Evolutionary conservation across 345 rosid species (phyloP).

Genomic region (Moricandia arvensis): DNA sequence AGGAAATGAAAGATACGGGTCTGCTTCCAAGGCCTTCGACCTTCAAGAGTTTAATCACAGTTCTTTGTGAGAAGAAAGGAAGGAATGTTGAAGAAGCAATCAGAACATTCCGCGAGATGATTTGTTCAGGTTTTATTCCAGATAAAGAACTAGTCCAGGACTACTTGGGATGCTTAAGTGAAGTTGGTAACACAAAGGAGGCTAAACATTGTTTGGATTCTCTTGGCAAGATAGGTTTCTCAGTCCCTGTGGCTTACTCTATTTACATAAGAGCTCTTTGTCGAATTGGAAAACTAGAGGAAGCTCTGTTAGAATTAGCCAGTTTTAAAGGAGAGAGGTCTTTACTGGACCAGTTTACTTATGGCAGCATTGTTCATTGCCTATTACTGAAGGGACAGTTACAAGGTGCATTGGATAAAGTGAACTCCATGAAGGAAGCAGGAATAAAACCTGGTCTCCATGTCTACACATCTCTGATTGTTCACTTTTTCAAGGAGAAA

Average conservation of each 20-base stretch:
- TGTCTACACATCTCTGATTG: conserved; percentile 68
- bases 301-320: conserved; percentile 52
- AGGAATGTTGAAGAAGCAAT: conserved; percentile 62
- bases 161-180: conserved; percentile 68
- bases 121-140: conserved; percentile 47
- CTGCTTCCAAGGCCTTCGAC: conserved; percentile 51
- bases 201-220: conserved; percentile 52
- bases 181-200: conserved; percentile 46
- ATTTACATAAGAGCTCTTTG: conserved; percentile 72
- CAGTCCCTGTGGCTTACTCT: conserved; percentile 51
- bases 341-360: conserved; percentile 49
- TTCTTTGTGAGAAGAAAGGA: conserved; percentile 72
- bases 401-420: conserved; percentile 62
- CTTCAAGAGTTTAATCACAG: conserved; percentile 66
- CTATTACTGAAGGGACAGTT: conserved; percentile 52
- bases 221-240: conserved; percentile 56
- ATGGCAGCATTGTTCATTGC: conserved; percentile 67
- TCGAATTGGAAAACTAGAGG: conserved; percentile 63
- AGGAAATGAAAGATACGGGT: conserved; percentile 65
- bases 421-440: conserved; percentile 58
- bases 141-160: conserved; percentile 62
- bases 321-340: conserved; percentile 42
- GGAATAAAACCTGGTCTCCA: conserved; percentile 61
- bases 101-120: conserved; percentile 66
- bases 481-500: conserved; percentile 65